Base-by-base conservation (phyloP, 805 yeast genomes). In the Candida wancherniae region DNA sequence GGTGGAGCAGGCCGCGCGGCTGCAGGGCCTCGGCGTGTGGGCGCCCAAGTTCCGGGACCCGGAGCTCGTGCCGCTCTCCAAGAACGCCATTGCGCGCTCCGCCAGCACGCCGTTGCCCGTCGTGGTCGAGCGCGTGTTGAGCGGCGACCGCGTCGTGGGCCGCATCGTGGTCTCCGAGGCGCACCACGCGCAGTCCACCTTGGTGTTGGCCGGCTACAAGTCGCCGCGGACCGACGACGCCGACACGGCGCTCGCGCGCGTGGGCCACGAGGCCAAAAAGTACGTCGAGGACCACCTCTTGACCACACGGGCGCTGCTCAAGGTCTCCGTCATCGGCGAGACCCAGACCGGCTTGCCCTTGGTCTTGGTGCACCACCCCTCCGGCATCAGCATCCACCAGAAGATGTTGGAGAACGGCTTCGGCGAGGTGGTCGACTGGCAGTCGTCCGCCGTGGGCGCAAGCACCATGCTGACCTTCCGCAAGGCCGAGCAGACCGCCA, bases 401-500 rank as follows among this genome's bases (percentile, higher is more conserved):
- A 73, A 74, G 41, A 60, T 85, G 34, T 66, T 85, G 36, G 75
- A 71, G 34, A 67, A 66, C 33, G 95, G 95, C 8, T 65, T 80
- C 18, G 94, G 81, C 9, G 78, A 76, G 42, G 76, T 84, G 28
- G 73, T 77, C 15, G 94, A 85, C 53, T 80, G 90, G 86, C 95
- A 86, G 52, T 74, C 86, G 1, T 50, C 71, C 9, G 46, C 75
- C 24, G 61, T 85, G 35, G 95, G 95, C 4, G 61, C 86, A 8
- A 58, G 67, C 25, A 62, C 64, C 15, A 83, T 85, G 87, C 44
- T 69, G 2, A 50, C 53, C 20, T 67, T 83, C 33, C 73, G 94
- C 49, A 70, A 65, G 36, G 75, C 79, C 16, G 94, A 84, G 53
- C 73, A 67, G 39, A 50, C 64, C 1, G 92, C 90, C 10, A 77